A percentile compares a stretch with the other conserved stretches of the same genome.
phyloP scores from a whole-genome alignment of 305 asterid genomes.

The Fraxinus sp. region DNA sequence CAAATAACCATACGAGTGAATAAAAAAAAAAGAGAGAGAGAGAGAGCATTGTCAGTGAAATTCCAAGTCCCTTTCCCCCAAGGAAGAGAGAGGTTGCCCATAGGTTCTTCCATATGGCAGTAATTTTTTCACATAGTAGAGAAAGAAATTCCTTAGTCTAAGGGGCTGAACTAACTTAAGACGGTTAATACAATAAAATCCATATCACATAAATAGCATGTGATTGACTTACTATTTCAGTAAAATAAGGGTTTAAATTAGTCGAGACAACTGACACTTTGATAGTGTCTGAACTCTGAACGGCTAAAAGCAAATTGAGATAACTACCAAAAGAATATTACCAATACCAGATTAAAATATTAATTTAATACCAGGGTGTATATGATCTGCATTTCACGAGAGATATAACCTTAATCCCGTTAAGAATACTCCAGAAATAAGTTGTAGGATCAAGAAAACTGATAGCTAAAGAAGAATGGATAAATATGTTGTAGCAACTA shows the following conservation, averaged over 20 bases:
- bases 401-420: not conserved
- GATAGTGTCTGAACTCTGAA: not conserved
- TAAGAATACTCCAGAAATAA: not conserved
- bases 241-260: not conserved
- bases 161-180: not conserved
- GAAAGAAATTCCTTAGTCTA: not conserved
- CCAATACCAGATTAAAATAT: not conserved
- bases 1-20: slow-evolving; percentile 11
- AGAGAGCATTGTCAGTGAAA: not conserved
- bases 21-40: not conserved
- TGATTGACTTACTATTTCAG: not conserved
- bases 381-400: not conserved
- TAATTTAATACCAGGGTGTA: not conserved
- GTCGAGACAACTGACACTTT: not conserved
- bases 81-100: not conserved
- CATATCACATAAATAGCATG: not conserved
- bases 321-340: not conserved
- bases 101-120: not conserved
- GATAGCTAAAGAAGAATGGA: slow-evolving; percentile 1
- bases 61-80: slow-evolving; percentile 11
- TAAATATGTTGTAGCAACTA: not conserved
- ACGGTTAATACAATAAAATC: not conserved
- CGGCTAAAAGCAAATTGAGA: not conserved
- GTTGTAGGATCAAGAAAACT: not conserved
- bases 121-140: not conserved